These are phyloP conservation scores for Cynanchum wilfordii DNA, from an alignment of 257 asterid species.

Conservation along the genomic window DNA sequence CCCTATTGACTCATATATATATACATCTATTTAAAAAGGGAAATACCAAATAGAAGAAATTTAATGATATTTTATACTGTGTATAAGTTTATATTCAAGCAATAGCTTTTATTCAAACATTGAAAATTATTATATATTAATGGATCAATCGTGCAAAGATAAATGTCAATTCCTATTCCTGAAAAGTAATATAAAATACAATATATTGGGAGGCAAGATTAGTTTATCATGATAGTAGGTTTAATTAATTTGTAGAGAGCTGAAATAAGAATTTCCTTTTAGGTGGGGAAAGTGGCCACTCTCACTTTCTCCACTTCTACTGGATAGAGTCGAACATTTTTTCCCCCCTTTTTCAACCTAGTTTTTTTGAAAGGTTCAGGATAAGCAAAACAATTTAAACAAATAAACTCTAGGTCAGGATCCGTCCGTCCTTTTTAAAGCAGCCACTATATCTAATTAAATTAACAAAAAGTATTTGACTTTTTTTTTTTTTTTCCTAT, in stretches of 20 bases:
- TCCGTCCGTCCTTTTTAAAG: background rate
- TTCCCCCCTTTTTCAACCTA: background rate
- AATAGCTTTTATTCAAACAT: too few relatives aligned
- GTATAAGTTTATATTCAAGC: too few relatives aligned
- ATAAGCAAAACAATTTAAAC: background rate
- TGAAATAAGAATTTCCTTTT: background rate
- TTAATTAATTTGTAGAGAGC: background rate
- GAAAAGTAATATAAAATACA: background rate
- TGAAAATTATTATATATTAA: too few relatives aligned
- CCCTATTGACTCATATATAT: too few relatives aligned
- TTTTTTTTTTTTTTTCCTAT: background rate
- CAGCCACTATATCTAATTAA: background rate
- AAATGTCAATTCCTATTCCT: background rate
- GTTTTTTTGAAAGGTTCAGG: background rate
- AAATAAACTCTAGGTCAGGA: background rate
- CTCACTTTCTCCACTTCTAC: conserved; percentile 4
- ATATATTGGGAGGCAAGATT: background rate
- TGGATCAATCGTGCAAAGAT: background rate
- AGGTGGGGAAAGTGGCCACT: conserved; percentile 8
- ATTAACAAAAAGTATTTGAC: conserved; percentile 2
- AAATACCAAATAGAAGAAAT: too few relatives aligned
- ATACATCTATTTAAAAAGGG: too few relatives aligned
- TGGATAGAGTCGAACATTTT: background rate
- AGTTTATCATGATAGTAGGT: background rate
- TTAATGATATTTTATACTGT: too few relatives aligned